These are phyloP conservation scores for Fusarium musae DNA, from an alignment of 2,329 filamentous ascomycete species.

Conservation along the genomic window DNA sequence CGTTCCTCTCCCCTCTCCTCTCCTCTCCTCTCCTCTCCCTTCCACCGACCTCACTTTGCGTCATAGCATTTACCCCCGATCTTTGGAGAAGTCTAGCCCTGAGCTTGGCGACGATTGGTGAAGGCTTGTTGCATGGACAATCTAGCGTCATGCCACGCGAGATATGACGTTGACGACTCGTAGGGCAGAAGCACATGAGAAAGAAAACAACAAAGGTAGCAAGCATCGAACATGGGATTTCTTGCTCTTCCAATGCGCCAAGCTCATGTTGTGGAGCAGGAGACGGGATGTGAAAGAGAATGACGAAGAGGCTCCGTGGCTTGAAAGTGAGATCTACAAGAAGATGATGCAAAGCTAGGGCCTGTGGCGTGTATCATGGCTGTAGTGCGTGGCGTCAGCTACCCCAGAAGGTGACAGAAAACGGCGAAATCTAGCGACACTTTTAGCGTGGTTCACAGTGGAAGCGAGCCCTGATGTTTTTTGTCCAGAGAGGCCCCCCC, in stretches of 20 bases:
- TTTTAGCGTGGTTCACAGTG: background rate
- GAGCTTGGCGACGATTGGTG: constrained; percentile 20
- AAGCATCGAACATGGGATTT: constrained; percentile 9
- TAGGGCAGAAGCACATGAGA: constrained; percentile 19
- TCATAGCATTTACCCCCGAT: constrained; percentile 39
- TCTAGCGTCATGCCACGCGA: constrained; percentile 38
- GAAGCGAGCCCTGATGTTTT: background rate
- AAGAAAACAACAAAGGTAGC: background rate
- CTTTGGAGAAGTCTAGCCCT: constrained; percentile 21
- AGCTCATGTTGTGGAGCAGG: constrained; percentile 35
- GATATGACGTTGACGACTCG: constrained; percentile 43
- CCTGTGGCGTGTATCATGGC: constrained; percentile 31
- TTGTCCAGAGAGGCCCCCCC: constrained; percentile 7
- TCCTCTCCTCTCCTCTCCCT: too few relatives aligned
- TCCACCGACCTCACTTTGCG: constrained; percentile 39
- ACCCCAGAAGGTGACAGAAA: constrained; percentile 11
- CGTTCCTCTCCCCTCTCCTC: background rate
- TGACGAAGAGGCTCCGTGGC: constrained; percentile 39
- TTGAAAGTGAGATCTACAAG: constrained; percentile 20
- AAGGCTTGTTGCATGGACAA: constrained; percentile 24
- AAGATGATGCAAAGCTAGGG: constrained; percentile 11
- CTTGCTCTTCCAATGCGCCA: constrained; percentile 34
- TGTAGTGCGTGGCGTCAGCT: constrained; percentile 42
- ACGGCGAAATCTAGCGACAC: background rate
- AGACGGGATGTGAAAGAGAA: constrained; percentile 9